Conservation (phyloP, 2,329 filamentous ascomycete genomes). For the Exophiala xenobiotica region DNA sequence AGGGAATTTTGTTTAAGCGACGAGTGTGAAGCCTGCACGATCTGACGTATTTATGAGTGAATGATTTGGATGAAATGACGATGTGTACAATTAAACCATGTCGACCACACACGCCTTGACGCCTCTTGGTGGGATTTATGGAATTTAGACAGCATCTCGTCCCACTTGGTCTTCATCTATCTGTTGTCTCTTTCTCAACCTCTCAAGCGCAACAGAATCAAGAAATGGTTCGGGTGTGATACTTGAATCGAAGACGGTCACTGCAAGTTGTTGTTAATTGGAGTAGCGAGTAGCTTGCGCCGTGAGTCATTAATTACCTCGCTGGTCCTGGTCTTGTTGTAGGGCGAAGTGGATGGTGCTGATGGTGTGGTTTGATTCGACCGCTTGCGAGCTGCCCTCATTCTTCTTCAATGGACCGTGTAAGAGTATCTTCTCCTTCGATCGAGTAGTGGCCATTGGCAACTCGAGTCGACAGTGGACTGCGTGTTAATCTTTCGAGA, state of each 20-base stretch:
- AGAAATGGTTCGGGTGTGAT: slow-evolving; percentile 40
- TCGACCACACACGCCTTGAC: background rate
- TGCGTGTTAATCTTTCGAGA: too few species aligned
- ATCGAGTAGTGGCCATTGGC: slow-evolving; percentile 15
- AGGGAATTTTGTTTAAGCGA: slow-evolving; percentile 1
- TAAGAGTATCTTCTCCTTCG: slow-evolving; percentile 17
- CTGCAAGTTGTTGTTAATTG: slow-evolving; percentile 15
- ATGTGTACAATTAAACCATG: slow-evolving; percentile 20
- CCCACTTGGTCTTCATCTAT: background rate
- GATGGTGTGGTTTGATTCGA: slow-evolving; percentile 11
- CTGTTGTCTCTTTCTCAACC: slow-evolving; percentile 32
- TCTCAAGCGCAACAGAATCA: slow-evolving; percentile 37
- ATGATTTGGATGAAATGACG: slow-evolving; percentile 26
- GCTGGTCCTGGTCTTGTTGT: slow-evolving; percentile 21
- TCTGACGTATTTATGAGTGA: slow-evolving; percentile 24
- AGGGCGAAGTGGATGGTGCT: slow-evolving; percentile 20
- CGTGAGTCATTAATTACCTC: slow-evolving; percentile 19
- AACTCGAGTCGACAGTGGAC: too few species aligned
- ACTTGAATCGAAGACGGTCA: slow-evolving; percentile 38
- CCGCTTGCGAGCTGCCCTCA: slow-evolving; percentile 9
- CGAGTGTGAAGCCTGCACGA: slow-evolving; percentile 16
- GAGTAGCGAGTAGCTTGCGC: background rate
- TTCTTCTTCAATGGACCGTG: slow-evolving; percentile 22
- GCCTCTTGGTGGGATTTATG: slow-evolving; percentile 2
- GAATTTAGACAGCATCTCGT: slow-evolving; percentile 2